Evolutionary conservation across 495 filamentous ascomycete species (phyloP).

Genomic region (Talaromyces borbonicus): DNA sequence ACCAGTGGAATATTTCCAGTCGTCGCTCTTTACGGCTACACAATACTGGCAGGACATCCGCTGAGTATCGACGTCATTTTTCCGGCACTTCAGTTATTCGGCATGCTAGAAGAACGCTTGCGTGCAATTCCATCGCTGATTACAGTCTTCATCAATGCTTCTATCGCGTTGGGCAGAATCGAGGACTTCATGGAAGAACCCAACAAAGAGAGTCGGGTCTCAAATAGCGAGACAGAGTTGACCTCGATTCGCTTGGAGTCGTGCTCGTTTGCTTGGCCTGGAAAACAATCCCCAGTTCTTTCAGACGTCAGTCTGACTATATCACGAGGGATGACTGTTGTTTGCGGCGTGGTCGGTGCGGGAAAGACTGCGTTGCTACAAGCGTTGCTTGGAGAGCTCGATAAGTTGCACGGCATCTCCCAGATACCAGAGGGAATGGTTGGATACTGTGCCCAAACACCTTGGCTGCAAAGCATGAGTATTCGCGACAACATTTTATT

Average conservation of each 20-base stretch:
- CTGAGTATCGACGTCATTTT: slow-evolving; percentile 71
- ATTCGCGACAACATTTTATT: slow-evolving; percentile 81
- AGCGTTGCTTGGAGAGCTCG: slow-evolving; percentile 69
- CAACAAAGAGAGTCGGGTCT: slow-evolving; percentile 48
- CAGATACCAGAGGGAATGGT: slow-evolving; percentile 55
- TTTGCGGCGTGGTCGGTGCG: slow-evolving; percentile 63
- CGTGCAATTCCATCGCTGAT: slow-evolving; percentile 62
- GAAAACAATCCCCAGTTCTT: slow-evolving; percentile 49
- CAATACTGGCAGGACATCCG: slow-evolving; percentile 50
- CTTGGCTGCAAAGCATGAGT: slow-evolving; percentile 90
- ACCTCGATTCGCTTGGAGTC: slow-evolving; percentile 39
- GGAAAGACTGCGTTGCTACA: slow-evolving; percentile 77
- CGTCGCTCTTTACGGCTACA: slow-evolving; percentile 69
- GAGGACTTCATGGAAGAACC: slow-evolving; percentile 79
- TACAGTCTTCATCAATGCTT: slow-evolving; percentile 61
- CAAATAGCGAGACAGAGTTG: slow-evolving; percentile 18
- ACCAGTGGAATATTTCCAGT: slow-evolving; percentile 66
- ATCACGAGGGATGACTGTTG: slow-evolving; percentile 53
- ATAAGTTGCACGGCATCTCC: slow-evolving; percentile 49
- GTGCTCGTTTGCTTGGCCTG: slow-evolving; percentile 73
- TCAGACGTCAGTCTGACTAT: slow-evolving; percentile 51
- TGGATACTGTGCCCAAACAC: slow-evolving; percentile 73
- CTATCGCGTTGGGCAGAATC: slow-evolving; percentile 65
- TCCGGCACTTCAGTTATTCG: slow-evolving; percentile 69
- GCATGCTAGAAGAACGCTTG: slow-evolving; percentile 57